Base-by-base conservation (phyloP, 495 filamentous ascomycete species). In the Trichodelitschia bisporula region DNA sequence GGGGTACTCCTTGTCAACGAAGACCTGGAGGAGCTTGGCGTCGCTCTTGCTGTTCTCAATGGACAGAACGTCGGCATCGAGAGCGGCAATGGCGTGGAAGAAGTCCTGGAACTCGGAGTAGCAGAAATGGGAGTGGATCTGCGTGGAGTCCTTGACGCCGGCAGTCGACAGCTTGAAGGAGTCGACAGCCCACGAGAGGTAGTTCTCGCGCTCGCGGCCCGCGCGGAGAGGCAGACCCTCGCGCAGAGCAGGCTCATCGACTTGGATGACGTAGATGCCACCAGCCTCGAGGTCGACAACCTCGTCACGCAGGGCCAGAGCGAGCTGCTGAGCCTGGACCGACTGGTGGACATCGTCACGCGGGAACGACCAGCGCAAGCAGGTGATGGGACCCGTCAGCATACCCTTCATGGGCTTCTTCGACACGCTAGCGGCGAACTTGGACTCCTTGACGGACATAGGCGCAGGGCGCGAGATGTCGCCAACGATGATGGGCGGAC, bases 101-200 rank as follows among this genome's bases (percentile, higher is more conserved):
- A 97, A 97, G 65, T 97, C 86, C 60, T 97, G 86, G 77, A 97
- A 97, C 64, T 97, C 86, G 27, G 82, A 92, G 72, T 97, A 97
- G 57, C 86, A 97, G 80, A 97, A 97, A 64, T 97, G 86, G 30
- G 80, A 92, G 69, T 97, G 86, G 57, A 97, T 90, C 64, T 97
- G 86, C 41, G 89, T 95, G 33, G 69, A 74, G 50, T 97, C 78
- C 47, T 74, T 50, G 31, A 95, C 86, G 48, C 77, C 84, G 31
- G 79, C 66, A 43, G 79, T 83, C 35, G 86, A 68, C 39, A 97
- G 78, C 50, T 73, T 77, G 79, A 97, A 97, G 45, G 80, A 74
- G 56, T 84, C 66, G 47, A 97, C 89, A 33, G 86, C 89, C 86
- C 86, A 97, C 46, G 72, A 51, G 36, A 97, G 66, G 68, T 97